phyloP scores from a whole-genome alignment of 176 grass and related monocot genomes.

The Guadua angustifolia region DNA sequence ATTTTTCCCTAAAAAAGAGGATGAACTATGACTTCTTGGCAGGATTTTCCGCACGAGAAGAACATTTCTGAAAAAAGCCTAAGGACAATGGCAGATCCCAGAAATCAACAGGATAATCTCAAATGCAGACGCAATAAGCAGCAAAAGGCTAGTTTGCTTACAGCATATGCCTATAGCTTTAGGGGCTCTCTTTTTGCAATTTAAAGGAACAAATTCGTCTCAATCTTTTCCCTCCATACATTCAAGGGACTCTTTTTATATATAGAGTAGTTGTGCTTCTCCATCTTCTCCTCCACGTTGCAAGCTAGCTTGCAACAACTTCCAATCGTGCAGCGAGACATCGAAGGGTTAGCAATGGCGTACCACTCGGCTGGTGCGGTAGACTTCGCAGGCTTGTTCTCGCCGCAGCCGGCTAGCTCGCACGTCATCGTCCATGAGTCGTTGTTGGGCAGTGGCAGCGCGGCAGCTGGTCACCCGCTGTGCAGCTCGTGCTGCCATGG shows the following conservation, averaged over 20 bases:
- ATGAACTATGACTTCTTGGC: neutral
- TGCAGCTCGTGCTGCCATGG: constrained; percentile 1
- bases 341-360: constrained; percentile 11
- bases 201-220: constrained; percentile 38
- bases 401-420: constrained; percentile 19
- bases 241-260: neutral
- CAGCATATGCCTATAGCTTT: constrained; percentile 39
- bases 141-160: constrained; percentile 29
- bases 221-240: neutral
- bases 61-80: constrained; percentile 26
- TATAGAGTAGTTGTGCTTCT: neutral
- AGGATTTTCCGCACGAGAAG: constrained; percentile 26
- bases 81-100: constrained; percentile 9
- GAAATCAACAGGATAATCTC: constrained; percentile 36
- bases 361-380: constrained; percentile 15
- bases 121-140: constrained; percentile 43
- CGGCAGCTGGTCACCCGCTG: neutral
- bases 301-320: neutral
- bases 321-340: constrained; percentile 47
- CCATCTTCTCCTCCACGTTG: constrained; percentile 16
- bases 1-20: neutral
- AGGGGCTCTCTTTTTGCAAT: constrained; percentile 25
- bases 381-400: constrained; percentile 15
- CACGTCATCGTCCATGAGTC: neutral
- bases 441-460: neutral